These are phyloP conservation scores for Shiraia bambusicola DNA, from an alignment of 2,329 filamentous ascomycete genomes.

Conservation along the genomic window DNA sequence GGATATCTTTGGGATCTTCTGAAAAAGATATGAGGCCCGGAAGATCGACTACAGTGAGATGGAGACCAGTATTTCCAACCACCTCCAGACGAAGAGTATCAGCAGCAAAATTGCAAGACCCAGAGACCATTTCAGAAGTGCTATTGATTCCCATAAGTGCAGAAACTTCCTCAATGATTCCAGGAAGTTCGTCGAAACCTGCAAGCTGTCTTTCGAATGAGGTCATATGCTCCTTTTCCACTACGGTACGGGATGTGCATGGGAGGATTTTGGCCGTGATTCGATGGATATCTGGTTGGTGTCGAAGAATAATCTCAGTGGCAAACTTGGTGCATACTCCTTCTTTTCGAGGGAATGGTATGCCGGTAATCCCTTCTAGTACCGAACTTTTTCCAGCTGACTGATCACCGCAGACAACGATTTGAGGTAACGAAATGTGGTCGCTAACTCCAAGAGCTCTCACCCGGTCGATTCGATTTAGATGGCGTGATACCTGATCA, in stretches of 20 bases:
- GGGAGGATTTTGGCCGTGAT: conserved; percentile 5
- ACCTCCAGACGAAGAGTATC: conserved; percentile 47
- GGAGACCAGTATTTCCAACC: conserved; percentile 33
- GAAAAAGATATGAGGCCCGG: conserved; percentile 44
- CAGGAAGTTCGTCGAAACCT: conserved; percentile 45
- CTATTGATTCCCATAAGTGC: conserved; percentile 49
- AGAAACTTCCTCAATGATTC: conserved; percentile 54
- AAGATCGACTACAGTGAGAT: conserved; percentile 45
- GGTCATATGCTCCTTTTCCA: conserved; percentile 33
- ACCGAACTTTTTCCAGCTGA: conserved; percentile 63
- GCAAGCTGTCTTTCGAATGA: conserved; percentile 35
- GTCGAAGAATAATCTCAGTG: conserved; percentile 49
- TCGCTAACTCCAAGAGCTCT: conserved; percentile 6
- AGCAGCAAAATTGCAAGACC: conserved; percentile 32
- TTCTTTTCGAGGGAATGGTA: conserved; percentile 58
- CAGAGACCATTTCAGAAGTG: conserved; percentile 8
- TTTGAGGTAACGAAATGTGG: conserved; percentile 15
- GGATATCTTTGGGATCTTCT: conserved; percentile 13
- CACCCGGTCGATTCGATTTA: conserved; percentile 10
- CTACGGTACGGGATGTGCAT: conserved; percentile 14
- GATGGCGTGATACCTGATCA: background rate
- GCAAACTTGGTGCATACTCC: conserved; percentile 60
- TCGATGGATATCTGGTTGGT: conserved; percentile 27
- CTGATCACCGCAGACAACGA: conserved; percentile 33
- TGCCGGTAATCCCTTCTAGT: conserved; percentile 61